These are phyloP conservation scores for Macrocybe sp. DNA, from an alignment of 1,284 basidiomycete genomes.

Conservation along the genomic window DNA sequence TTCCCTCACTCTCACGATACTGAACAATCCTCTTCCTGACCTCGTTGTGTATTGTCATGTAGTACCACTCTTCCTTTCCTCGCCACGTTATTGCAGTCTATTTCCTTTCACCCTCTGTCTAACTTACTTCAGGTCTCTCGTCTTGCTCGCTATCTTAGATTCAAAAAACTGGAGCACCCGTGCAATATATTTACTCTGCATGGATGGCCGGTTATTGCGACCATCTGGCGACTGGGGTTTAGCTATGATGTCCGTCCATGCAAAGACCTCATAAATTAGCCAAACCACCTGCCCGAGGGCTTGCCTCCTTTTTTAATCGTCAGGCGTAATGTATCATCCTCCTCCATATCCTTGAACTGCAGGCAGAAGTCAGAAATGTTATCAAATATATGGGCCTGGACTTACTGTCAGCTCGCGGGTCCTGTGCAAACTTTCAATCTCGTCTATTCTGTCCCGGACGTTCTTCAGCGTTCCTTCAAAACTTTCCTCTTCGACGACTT, in stretches of 20 bases:
- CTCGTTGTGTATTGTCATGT: slow-evolving; percentile 13
- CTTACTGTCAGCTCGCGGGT: slow-evolving; percentile 68
- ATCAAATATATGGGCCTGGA: slow-evolving; percentile 10
- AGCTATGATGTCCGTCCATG: neutral
- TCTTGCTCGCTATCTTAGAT: neutral
- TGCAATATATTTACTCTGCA: no score
- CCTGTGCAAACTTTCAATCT: slow-evolving; percentile 68
- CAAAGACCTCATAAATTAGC: slow-evolving; percentile 4
- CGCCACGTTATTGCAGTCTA: slow-evolving; percentile 12
- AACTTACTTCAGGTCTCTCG: slow-evolving; percentile 1
- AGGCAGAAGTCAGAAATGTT: slow-evolving; percentile 1
- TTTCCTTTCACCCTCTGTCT: neutral
- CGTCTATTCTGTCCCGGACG: slow-evolving; percentile 69
- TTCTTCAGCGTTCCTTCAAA: slow-evolving; percentile 70
- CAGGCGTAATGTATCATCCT: slow-evolving; percentile 54
- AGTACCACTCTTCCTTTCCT: slow-evolving; percentile 11
- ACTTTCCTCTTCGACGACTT: slow-evolving; percentile 65
- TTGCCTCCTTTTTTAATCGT: slow-evolving; percentile 55
- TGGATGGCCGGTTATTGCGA: no score
- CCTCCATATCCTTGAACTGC: slow-evolving; percentile 62
- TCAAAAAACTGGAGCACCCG: no score
- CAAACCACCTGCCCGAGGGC: slow-evolving; percentile 19
- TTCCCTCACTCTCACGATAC: neutral
- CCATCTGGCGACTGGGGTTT: no score
- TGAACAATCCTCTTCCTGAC: neutral